Base-by-base conservation (phyloP, 306 rosid species). In the Cucurbita ficifolia region DNA sequence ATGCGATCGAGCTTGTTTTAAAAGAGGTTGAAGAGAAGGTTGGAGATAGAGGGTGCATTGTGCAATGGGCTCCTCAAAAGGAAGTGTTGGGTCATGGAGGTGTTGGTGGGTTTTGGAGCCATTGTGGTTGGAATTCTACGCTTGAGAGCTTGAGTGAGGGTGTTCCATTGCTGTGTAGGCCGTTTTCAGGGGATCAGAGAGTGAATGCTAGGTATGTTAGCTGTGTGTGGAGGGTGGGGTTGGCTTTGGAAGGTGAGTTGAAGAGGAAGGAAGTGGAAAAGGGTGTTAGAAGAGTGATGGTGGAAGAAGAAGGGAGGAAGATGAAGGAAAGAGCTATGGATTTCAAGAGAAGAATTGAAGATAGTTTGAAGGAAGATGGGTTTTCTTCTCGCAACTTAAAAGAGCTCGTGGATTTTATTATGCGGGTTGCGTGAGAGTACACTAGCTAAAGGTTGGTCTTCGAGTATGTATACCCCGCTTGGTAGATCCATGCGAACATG, bases 51-150 rank as follows among this genome's bases (percentile, higher is more conserved):
- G 87, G 89, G 5, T 74, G 39, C 43, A 77, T 81, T 8, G 84
- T 82, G 19, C 76, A 40, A 1, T 89, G 96, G 96, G 87, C 74
- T 43, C 91, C 89, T 0, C 88, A 87, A 75, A 81, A 76, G 73
- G 86, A 87, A 73, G 87, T 89, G 9, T 57, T 89, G 52, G 73
- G 36, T 3, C 91, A 87, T 10, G 7, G n/a, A 22, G 86, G 87
- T 5, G 5, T 86, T 3, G 88, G 87, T 3, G 88, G 83, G 38
- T 88, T 86, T 42, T 59, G 83, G 74, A 88, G 88, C 0, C 88
- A 86, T 4, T 81, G 85, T 51, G 88, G 81, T 0, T 81, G 84
- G 84, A 81, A 81, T 43, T 81, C 84, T 7, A 77, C 74, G 1
- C 24, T 81, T 64, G 81, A 81, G 79, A 74, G 84, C 10, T 51